Evolutionary conservation across 2,329 filamentous ascomycete genomes (phyloP), one percentile per base, ranked within the genome.

Genomic region (Penicillium brevicompactum): DNA sequence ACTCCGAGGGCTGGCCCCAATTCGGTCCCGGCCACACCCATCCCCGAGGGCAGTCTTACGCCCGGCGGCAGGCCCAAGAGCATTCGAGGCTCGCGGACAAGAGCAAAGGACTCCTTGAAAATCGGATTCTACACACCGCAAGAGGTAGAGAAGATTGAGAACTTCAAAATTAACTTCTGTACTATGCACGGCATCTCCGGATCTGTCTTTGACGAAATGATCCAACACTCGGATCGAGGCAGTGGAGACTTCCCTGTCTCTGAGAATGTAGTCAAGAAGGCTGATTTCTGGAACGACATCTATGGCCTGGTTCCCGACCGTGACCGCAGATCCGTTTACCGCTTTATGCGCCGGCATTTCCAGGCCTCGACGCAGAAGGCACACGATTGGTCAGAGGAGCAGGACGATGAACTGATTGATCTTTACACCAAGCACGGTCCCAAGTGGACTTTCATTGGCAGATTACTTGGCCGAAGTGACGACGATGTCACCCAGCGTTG

Each of bases 271-370:
- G 63, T 71, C 42, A 58, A 49, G 1, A 72, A 72, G 55, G n/a
- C 30, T 9, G 67, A 74, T 0, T 76, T 78, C 46, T 73, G 76
- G 68, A 56, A 67, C 14, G 51, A 60, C 5, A 69, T 76, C 47
- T 72, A 73, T 55, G 59, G 56, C 21, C 60, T 71, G 3, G 58
- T 77, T 9, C 76, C 76, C 3, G 48, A 65, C 40, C 66, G 76
- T 27, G 71, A 75, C 50, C 63, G 61, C 22, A 64, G 73, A 47
- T 77, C 75, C 13, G 66, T 77, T 41, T 68, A 71, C 44, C 68
- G 76, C 8, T 78, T 77, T 59, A 75, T 76, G 68, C 69, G 73
- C 13, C 70, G 75, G 11, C 74, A 77, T 59, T 78, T 77, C 58
- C 73, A 75, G 51, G 67, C 67, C 9, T 70, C 71, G 6, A 54